These are phyloP conservation scores for Chaetothyriales sp. DNA, from an alignment of 2,329 filamentous ascomycete species.

Conservation along the genomic window DNA sequence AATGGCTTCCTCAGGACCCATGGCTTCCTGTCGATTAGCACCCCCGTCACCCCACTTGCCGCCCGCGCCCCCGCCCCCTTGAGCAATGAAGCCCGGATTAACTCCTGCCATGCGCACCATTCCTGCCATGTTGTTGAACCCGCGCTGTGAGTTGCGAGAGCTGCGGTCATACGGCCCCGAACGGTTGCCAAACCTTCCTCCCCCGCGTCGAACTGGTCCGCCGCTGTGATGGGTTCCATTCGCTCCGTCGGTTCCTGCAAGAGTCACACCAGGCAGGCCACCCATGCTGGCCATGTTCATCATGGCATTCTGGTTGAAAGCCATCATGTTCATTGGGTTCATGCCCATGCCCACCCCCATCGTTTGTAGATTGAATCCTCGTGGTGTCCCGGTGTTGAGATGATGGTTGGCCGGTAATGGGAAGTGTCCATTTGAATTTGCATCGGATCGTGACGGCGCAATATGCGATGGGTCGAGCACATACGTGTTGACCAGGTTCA, in stretches of 20 bases:
- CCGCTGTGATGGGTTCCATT: constrained; percentile 35
- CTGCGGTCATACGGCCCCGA: constrained; percentile 55
- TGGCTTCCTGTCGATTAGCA: constrained; percentile 56
- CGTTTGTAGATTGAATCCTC: constrained; percentile 76
- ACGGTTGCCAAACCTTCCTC: constrained; percentile 48
- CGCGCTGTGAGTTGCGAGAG: constrained; percentile 22
- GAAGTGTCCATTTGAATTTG: constrained; percentile 92
- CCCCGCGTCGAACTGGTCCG: constrained; percentile 57
- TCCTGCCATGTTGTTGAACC: constrained; percentile 22
- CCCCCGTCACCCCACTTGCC: constrained; percentile 59
- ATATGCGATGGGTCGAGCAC: constrained; percentile 91
- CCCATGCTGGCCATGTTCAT: constrained; percentile 20
- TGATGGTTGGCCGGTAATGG: constrained; percentile 60
- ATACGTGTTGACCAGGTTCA: constrained; percentile 84
- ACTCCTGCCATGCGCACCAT: constrained; percentile 29
- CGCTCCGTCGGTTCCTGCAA: constrained; percentile 34
- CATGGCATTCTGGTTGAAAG: constrained; percentile 41
- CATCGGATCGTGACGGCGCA: constrained; percentile 80
- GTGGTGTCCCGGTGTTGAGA: constrained; percentile 66
- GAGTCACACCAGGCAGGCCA: constrained; percentile 28
- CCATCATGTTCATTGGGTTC: constrained; percentile 22
- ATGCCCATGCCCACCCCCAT: constrained; percentile 31
- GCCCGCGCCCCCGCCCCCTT: constrained; percentile 33
- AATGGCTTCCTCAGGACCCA: constrained; percentile 80
- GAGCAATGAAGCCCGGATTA: constrained; percentile 27